Base-by-base conservation (phyloP, 805 yeast species). In the Yamadazyma philogaea region DNA sequence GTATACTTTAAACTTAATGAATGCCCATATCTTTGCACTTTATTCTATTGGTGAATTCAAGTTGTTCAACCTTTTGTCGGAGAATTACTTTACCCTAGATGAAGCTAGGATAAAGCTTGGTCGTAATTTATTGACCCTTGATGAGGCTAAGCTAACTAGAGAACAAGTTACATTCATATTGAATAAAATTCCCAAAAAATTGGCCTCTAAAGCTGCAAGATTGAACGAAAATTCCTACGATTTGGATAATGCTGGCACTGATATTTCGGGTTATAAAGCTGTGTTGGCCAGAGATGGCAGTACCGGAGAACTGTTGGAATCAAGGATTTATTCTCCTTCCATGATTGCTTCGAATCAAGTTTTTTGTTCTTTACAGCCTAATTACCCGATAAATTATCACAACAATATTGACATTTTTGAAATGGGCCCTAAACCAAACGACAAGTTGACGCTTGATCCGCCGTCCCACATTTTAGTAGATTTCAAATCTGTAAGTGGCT, bases 391-490 rank as follows among this genome's bases (percentile, higher is more conserved):
- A 43, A 60, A 67, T 46, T 64, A 66, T 20, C 71, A 66, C 45
- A 40, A 47, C 32, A 49, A 56, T 34, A 46, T 43, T n/a, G 43
- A 47, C 4, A 58, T 60, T 15, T 67, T 48, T 45, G 57, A 68
- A 2, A 57, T 77, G 42, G 60, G 59, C n/a, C 81, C 86, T 1
- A 59, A 63, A 12, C 65, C 68, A 21, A 71, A 74, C 51, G 60
- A 66, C 30, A 71, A 72, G 45, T 78, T 81, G 50, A 62, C 63
- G 34, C 70, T 71, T 27, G 74, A 74, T 4, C 71, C 77, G 3
- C 79, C 84, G 2, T 72, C 82, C 3, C 89, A 86, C 57, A 78
- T 87, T 43, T 61, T 87, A 59, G 87, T 85, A 34, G 93, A 85
- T 58, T 83, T 87, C 60, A 81, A 82, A 55, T 75, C 85, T 31